Base-by-base conservation (phyloP, 345 rosid genomes). In the Fremontodendron californicum region DNA sequence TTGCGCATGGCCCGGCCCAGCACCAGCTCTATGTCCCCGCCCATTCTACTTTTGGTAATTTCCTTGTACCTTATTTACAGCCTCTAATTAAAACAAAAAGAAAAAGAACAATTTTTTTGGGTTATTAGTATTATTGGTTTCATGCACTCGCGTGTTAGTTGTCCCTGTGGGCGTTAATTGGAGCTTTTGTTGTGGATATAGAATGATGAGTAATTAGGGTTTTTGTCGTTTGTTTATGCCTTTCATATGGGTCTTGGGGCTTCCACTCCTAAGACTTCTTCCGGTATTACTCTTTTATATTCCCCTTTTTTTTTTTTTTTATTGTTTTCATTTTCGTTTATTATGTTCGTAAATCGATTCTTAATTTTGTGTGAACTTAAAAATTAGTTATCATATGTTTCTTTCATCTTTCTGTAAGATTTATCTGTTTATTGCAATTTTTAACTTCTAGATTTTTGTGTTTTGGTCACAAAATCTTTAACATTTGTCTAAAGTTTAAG, bases 21-120 rank as follows among this genome's bases (percentile, higher is more conserved):
- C 79, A 58, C 85, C 81, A 87, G 63, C 75, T 89, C 61, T 72
- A 0, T 45, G 46, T 39, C 40, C 40, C 73, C 54, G 6, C 55
- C 55, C 55, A 45, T 46, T 27, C 54, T 73, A 85, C 93, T 79
- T 89, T 92, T 75, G 94, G 98, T 94, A 85, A 77, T 66, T 72
- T 19, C 73, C 19, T 63, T 11, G 5, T 45, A 18, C 33, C 46
- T 55, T n/a, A 58, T 57, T 39, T 55, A n/a, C 15, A 31, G 64
- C 21, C 52, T 13, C 45, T 18, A 37, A 2, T 77, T 21, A 42
- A 69, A 42, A 61, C 39, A 29, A 6, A 27, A 11, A 12, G 15
- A 46, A 46, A 46, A 45, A 15, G 2, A 46, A 5, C 12, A 46
- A 1, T 2, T 2, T 27, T 62, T 25, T 37, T 18, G 13, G 31